Percentiles rank a stretch among this genome's conserved stretches.
Evolutionary conservation across 805 yeast species (phyloP).

Genomic region (Komagataella pastoris): DNA sequence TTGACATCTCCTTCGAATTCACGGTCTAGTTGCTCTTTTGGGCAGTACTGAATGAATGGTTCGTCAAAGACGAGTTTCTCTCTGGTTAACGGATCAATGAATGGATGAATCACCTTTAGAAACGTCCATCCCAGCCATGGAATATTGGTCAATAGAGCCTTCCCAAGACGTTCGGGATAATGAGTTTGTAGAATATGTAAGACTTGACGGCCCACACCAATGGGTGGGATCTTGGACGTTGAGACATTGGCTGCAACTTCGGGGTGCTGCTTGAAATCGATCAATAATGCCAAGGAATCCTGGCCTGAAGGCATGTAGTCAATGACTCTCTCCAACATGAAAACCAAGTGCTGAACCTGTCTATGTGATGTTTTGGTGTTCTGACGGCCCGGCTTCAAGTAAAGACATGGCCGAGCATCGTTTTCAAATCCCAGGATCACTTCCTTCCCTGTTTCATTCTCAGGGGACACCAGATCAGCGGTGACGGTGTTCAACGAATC

Average conservation of each 20-base stretch:
- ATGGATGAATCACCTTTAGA: slow-evolving; percentile 82
- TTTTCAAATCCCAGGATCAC: slow-evolving; percentile 85
- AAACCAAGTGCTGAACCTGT: slow-evolving; percentile 94
- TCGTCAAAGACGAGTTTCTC: slow-evolving; percentile 88
- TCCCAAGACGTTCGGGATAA: slow-evolving; percentile 94
- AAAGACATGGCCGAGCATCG: slow-evolving; percentile 83
- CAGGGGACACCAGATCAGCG: slow-evolving; percentile 41
- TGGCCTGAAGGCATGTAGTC: slow-evolving; percentile 96
- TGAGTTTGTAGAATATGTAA: slow-evolving; percentile 90
- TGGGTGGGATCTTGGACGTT: slow-evolving; percentile 72
- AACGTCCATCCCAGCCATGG: slow-evolving; percentile 94
- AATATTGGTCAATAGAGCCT: slow-evolving; percentile 81
- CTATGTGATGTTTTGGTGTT: slow-evolving; percentile 82
- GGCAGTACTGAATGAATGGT: slow-evolving; percentile 76
- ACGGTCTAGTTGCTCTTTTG: slow-evolving; percentile 66
- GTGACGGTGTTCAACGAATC: slow-evolving; percentile 37
- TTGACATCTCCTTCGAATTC: slow-evolving; percentile 79
- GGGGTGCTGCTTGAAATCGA: slow-evolving; percentile 82
- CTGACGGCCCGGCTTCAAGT: slow-evolving; percentile 89
- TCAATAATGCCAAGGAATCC: slow-evolving; percentile 80
- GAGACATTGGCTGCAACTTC: slow-evolving; percentile 32
- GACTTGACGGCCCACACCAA: slow-evolving; percentile 82
- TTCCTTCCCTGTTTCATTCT: slow-evolving; percentile 88
- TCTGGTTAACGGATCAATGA: slow-evolving; percentile 89
- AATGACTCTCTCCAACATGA: slow-evolving; percentile 82